A percentile compares a stretch with the other conserved stretches of the same genome.
Conservation (phyloP, 169 alveolate genomes). For the Cryptosporidium sp. region DNA sequence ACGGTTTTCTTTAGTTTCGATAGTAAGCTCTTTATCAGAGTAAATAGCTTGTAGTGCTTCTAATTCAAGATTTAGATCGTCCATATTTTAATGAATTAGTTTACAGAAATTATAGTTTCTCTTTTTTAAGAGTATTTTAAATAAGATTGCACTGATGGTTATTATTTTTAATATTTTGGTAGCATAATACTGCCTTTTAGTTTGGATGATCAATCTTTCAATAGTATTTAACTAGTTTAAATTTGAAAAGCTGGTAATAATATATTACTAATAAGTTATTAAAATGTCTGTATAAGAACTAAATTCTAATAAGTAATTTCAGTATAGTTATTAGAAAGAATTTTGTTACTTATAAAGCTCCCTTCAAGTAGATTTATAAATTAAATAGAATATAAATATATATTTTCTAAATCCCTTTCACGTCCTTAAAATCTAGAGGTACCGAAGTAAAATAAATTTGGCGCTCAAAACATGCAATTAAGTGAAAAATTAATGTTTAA, state of each 20-base stretch:
- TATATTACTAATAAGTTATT: too few species aligned
- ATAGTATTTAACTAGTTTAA: background rate
- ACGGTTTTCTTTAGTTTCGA: constrained; percentile 25
- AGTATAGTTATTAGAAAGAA: too few species aligned
- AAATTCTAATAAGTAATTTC: background rate
- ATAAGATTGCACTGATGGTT: too few species aligned
- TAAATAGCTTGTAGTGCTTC: constrained; percentile 67
- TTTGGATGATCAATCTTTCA: background rate
- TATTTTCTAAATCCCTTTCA: background rate
- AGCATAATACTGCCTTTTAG: background rate
- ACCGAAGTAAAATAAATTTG: background rate
- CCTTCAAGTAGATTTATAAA: too few species aligned
- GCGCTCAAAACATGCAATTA: constrained; percentile 24
- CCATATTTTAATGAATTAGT: constrained; percentile 7
- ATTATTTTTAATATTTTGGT: too few species aligned
- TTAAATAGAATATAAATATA: too few species aligned
- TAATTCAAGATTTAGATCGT: constrained; percentile 42
- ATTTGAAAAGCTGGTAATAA: too few species aligned
- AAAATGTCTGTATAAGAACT: too few species aligned
- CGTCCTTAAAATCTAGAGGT: background rate
- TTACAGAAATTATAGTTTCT: background rate
- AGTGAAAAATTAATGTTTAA: background rate
- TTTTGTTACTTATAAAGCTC: background rate
- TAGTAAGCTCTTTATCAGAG: constrained; percentile 30
- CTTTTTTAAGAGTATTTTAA: background rate